Percentiles rank a stretch among this genome's conserved stretches.
phyloP scores from a whole-genome alignment of 306 rosid genomes.

The peach (Prunus persica) region Prunus_persica_NCBIv2 NC_034011.1:20946501-20947000 shows the following conservation, averaged over 20 bases:
- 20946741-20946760: slow-evolving; percentile 15
- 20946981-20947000: slow-evolving; percentile 1
- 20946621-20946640: slow-evolving; percentile 11
- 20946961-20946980: slow-evolving; percentile 2
- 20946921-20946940: background rate
- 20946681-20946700: background rate
- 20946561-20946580: slow-evolving; percentile 85
- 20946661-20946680: background rate
- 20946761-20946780: background rate
- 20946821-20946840: slow-evolving; percentile 26
- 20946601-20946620: slow-evolving; percentile 14
- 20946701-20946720: background rate
- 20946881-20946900: slow-evolving; percentile 53
- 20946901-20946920: background rate
- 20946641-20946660: background rate
- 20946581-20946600: slow-evolving; percentile 55
- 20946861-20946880: slow-evolving; percentile 25
- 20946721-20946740: background rate
- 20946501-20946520: slow-evolving; percentile 1
- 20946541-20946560: slow-evolving; percentile 99
- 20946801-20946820: slow-evolving; percentile 12
- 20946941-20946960: slow-evolving; percentile 19
- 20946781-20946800: background rate
- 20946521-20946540: slow-evolving; percentile 94
- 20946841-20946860: slow-evolving; percentile 40